phyloP scores from a whole-genome alignment of 345 rosid species.

The Ricinus communis region DNA sequence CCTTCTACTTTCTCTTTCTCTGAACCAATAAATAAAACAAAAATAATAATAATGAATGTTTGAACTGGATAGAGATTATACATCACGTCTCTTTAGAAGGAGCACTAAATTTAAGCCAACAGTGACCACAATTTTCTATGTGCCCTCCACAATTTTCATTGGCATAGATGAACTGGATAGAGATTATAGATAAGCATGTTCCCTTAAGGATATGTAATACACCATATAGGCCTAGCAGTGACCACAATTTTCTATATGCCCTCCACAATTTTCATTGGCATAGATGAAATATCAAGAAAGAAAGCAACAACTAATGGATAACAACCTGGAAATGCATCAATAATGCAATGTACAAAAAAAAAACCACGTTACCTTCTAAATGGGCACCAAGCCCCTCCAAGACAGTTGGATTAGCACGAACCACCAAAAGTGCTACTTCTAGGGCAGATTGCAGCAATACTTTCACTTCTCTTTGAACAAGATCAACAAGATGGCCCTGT shows the following conservation, averaged over 20 bases:
- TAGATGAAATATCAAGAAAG: neutral
- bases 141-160: neutral
- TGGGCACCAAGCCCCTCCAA: constrained; percentile 93
- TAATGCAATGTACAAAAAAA: neutral
- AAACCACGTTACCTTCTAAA: constrained; percentile 78
- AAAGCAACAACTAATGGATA: neutral
- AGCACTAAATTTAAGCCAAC: neutral
- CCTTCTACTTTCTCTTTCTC: constrained; percentile 97
- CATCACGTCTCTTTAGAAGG: neutral
- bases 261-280: neutral
- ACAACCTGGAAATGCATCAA: constrained; percentile 2
- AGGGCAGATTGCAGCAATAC: constrained; percentile 72
- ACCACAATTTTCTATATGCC: neutral
- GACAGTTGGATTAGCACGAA: constrained; percentile 81
- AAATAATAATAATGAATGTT: neutral
- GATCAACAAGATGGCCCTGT: constrained; percentile 88
- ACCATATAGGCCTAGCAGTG: neutral
- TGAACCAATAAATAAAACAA: constrained; percentile 30
- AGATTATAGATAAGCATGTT: neutral
- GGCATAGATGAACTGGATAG: neutral
- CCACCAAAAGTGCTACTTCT: constrained; percentile 63
- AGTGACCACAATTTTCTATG: neutral
- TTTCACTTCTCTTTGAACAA: constrained; percentile 88
- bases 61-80: constrained; percentile 10
- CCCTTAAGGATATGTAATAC: neutral